phyloP scores from a whole-genome alignment of 495 filamentous ascomycete genomes.

The Talaromyces ruber region DNA sequence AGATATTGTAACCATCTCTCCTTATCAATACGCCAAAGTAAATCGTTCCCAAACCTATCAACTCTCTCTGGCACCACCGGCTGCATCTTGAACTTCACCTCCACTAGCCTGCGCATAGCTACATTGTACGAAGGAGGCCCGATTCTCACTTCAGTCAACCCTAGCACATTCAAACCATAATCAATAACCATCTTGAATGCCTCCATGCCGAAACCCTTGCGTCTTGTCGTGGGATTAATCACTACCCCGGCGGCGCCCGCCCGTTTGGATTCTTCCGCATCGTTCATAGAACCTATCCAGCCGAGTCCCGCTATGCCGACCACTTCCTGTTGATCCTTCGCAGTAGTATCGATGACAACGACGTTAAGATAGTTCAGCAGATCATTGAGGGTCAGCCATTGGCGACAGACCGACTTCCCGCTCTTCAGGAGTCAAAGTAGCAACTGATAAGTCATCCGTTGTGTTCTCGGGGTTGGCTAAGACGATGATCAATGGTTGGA shows the following conservation, averaged over 20 bases:
- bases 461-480: neutral
- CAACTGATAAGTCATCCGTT: neutral
- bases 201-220: neutral
- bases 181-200: neutral
- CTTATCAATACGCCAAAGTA: neutral
- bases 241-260: neutral
- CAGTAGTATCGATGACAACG: neutral
- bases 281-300: neutral
- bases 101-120: neutral
- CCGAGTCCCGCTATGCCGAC: neutral
- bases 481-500: neutral
- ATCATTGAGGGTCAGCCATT: neutral
- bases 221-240: neutral
- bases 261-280: neutral
- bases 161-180: neutral
- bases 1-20: neutral
- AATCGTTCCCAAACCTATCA: slow-evolving; percentile 1
- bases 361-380: neutral
- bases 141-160: neutral
- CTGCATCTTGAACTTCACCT: neutral
- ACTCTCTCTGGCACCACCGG: neutral
- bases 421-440: neutral
- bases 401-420: neutral
- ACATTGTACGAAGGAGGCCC: neutral
- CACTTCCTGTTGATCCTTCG: neutral